phyloP scores from a whole-genome alignment of 164 flowering plant genomes.

The Litsea cubeba region DNA sequence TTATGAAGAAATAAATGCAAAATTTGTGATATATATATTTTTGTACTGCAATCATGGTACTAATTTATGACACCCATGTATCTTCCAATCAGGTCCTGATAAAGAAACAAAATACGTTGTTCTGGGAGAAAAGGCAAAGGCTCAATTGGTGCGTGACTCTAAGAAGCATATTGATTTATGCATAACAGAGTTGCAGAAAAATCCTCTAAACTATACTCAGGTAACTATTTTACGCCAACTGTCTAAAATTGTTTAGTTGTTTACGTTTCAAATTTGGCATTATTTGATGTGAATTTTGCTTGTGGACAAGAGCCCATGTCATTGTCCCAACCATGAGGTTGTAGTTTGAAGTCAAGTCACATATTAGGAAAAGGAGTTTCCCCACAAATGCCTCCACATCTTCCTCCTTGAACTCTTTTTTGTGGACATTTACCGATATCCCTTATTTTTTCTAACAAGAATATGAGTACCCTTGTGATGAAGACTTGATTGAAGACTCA shows the following conservation, averaged over 20 bases:
- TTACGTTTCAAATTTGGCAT: background rate
- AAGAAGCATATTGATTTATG: conserved; percentile 59
- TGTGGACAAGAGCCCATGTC: background rate
- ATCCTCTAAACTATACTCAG: conserved; percentile 87
- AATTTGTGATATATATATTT: conserved; percentile 4
- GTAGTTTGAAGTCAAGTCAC: no score
- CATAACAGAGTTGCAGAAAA: conserved; percentile 79
- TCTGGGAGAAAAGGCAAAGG: conserved; percentile 92
- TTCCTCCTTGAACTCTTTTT: no score
- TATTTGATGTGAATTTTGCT: background rate
- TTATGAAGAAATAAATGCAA: background rate
- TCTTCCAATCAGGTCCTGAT: conserved; percentile 61
- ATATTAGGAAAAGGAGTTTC: no score
- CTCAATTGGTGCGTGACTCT: conserved; percentile 80
- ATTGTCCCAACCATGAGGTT: no score
- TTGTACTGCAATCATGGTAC: background rate
- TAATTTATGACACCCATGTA: conserved; percentile 1
- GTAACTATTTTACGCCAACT: conserved; percentile 19
- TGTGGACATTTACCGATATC: no score
- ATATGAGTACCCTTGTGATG: no score
- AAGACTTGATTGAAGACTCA: no score
- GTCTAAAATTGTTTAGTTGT: background rate
- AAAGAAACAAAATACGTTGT: conserved; percentile 71
- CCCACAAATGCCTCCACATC: no score
- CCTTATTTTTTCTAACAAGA: no score